Percentiles rank a stretch among this genome's conserved stretches.
phyloP scores from a whole-genome alignment of 176 grass and related monocot genomes.

The Hyparrhenia diplandra region DNA sequence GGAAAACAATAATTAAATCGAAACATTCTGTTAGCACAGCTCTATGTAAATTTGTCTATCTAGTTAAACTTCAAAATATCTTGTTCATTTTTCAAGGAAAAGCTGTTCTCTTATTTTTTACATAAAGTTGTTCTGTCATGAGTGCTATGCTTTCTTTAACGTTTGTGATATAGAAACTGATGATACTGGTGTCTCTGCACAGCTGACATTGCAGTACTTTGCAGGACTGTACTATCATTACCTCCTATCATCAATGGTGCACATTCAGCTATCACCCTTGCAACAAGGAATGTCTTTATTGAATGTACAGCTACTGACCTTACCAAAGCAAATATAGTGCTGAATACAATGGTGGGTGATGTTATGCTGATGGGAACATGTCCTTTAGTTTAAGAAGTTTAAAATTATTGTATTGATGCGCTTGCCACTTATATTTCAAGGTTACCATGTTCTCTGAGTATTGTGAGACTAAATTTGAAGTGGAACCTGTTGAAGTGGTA shows the following conservation, averaged over 20 bases:
- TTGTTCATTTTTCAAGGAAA: neutral
- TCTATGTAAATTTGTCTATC: neutral
- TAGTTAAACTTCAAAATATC: neutral
- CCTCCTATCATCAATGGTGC: slow-evolving; percentile 93
- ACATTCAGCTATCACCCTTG: slow-evolving; percentile 85
- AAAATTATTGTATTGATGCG: slow-evolving; percentile 11
- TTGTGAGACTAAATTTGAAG: slow-evolving; percentile 87
- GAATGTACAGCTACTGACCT: slow-evolving; percentile 97
- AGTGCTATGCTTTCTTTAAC: neutral
- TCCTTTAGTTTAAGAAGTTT: neutral
- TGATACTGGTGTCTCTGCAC: neutral
- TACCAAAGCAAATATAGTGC: slow-evolving; percentile 96
- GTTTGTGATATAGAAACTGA: neutral
- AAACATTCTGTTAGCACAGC: neutral
- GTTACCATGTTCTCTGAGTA: slow-evolving; percentile 94
- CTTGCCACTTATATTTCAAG: slow-evolving; percentile 43
- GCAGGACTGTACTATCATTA: slow-evolving; percentile 82
- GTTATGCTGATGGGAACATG: neutral
- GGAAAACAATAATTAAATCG: neutral
- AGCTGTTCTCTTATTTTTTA: neutral
- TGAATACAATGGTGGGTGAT: slow-evolving; percentile 88
- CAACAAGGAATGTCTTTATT: slow-evolving; percentile 85
- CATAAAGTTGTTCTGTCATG: slow-evolving; percentile 10
- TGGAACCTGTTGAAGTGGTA: slow-evolving; percentile 85
- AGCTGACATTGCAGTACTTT: slow-evolving; percentile 29